Base-by-base conservation (phyloP, 2,329 filamentous ascomycete species). In the Monilinia laxa region DNA sequence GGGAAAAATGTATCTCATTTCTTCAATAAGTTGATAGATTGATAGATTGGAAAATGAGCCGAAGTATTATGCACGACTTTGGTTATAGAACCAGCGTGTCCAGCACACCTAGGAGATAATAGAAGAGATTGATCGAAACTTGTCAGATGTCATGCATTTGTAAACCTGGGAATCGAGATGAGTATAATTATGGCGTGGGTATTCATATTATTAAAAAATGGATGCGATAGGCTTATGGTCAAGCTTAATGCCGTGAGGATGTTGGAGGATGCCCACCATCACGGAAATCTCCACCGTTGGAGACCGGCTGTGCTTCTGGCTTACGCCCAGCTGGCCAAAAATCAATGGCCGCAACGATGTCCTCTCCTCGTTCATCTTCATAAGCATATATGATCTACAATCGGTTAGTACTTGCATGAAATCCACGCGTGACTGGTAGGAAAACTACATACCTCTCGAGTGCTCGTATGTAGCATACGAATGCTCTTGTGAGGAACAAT, bases 401-500 rank as follows among this genome's bases (percentile, higher is more conserved):
- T 40, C 54, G 52, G 51, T 75, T 77, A 64, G 68, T 67, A 56
- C 73, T 11, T 56, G 49, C 35, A 59, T 12, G 25, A 55, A 53
- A 49, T 56, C 10, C 55, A 57, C 31, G 49, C 65, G 67, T 62
- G 5, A 51, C 51, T 38, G 4, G 10, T 51, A 38, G 25, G 12
- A 12, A 51, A 3, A 49, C 2, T 14, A 78, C 86, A 80, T 81
- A 97, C 95, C 89, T 99, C 95, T 82, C 96, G 88, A 68, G 94
- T 97, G 75, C 92, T 97, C 77, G 93, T 94, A 80, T 99, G 95
- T 72, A 99, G 83, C 93, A 98, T 97, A 75, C 95, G 88, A 75
- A 97, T 96, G 76, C 96, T 97, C 84, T 92, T 96, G 75, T 93
- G 93, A 67, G 93, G 96, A 77, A 98, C 90, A 74, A 99, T 97